Percentiles rank a stretch among this genome's conserved stretches.
phyloP scores from a whole-genome alignment of 768 basidiomycete genomes.

The Sarcodon aspratus region DNA sequence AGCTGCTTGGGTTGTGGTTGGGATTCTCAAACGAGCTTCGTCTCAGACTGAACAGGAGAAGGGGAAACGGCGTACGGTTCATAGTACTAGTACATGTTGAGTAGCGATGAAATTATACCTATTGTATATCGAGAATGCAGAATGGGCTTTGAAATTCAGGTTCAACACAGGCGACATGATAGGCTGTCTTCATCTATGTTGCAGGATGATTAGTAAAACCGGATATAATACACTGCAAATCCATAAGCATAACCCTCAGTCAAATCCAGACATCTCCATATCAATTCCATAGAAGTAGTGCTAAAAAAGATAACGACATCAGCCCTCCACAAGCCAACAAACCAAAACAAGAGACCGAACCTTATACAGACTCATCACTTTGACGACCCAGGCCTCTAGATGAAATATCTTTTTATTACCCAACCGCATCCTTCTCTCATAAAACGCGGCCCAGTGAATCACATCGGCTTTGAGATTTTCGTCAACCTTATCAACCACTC shows the following conservation, averaged over 20 bases:
- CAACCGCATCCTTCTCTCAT: conserved; percentile 95
- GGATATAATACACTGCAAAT: no score
- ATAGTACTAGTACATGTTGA: neutral
- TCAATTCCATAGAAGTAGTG: conserved; percentile 49
- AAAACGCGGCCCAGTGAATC: conserved; percentile 86
- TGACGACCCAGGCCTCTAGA: conserved; percentile 94
- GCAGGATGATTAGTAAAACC: no score
- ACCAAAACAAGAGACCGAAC: conserved; percentile 22
- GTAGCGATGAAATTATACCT: no score
- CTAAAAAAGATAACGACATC: conserved; percentile 5
- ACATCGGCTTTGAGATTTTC: conserved; percentile 86
- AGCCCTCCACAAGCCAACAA: neutral
- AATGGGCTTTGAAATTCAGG: neutral
- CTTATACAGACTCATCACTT: conserved; percentile 89
- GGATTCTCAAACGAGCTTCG: conserved; percentile 30
- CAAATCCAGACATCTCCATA: conserved; percentile 34
- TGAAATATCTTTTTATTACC: conserved; percentile 94
- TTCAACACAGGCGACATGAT: neutral
- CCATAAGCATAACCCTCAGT: conserved; percentile 9
- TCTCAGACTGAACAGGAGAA: conserved; percentile 19
- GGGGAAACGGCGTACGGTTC: neutral
- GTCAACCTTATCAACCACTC: conserved; percentile 80
- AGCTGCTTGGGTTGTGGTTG: conserved; percentile 42
- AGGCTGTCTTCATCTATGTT: no score
- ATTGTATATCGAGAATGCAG: neutral